phyloP scores from a whole-genome alignment of 2,329 filamentous ascomycete genomes.

The Aspergillus hiratsukae region DNA sequence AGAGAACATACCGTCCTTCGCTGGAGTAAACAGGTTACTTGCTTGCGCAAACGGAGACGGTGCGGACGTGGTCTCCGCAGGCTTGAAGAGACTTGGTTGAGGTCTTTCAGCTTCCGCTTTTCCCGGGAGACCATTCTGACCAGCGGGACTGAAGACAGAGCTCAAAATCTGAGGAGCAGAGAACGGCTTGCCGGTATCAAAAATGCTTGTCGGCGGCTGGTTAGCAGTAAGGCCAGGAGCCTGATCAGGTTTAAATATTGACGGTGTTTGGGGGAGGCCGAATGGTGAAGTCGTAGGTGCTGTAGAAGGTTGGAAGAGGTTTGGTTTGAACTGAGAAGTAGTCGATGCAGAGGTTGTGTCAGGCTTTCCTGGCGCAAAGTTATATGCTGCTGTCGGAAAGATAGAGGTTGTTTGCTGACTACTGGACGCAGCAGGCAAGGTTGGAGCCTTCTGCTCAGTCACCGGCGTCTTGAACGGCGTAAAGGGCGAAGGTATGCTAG shows the following conservation, averaged over 20 bases:
- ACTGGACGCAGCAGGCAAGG: background rate
- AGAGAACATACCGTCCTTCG: conserved; percentile 11
- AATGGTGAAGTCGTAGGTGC: conserved; percentile 6
- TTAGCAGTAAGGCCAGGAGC: conserved; percentile 5
- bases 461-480: background rate
- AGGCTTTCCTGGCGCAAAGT: background rate
- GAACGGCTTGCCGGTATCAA: conserved; percentile 7
- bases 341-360: background rate
- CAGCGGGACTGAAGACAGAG: conserved; percentile 9
- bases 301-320: conserved; percentile 2
- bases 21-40: conserved; percentile 3
- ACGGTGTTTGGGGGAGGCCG: background rate
- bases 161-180: background rate
- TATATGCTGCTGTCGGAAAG: background rate
- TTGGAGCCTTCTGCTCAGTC: conserved; percentile 1
- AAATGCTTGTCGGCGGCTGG: conserved; percentile 13
- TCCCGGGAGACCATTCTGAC: background rate
- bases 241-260: conserved; percentile 3
- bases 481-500: conserved; percentile 3
- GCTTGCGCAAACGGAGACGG: conserved; percentile 3
- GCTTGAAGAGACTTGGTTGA: background rate
- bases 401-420: conserved; percentile 12
- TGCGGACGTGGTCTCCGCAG: background rate
- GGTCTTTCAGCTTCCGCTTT: background rate
- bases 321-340: background rate